Evolutionary conservation across 2,329 filamentous ascomycete species (phyloP).

Genomic region (Chlorencoelia australis): DNA sequence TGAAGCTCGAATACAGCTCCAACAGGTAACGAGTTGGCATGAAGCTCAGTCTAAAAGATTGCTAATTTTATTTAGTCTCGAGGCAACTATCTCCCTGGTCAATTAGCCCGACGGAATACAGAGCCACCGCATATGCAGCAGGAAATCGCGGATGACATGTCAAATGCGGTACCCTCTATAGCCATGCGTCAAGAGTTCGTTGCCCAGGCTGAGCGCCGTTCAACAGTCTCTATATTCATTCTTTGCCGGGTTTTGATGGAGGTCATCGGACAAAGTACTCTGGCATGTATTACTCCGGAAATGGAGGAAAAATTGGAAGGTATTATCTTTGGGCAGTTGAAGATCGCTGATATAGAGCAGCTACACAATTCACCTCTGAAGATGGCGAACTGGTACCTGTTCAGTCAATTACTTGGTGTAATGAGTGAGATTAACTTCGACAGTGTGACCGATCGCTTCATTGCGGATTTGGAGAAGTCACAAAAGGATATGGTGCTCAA

Average conservation of each 20-base stretch:
- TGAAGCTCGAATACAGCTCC: conserved; percentile 50
- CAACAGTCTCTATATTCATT: conserved; percentile 91
- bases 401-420: conserved; percentile 83
- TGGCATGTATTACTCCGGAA: conserved; percentile 73
- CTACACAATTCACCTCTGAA: conserved; percentile 69
- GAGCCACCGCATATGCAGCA: conserved; percentile 41
- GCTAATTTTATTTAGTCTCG: conserved; percentile 14
- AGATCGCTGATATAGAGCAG: conserved; percentile 76
- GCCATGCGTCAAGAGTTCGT: conserved; percentile 56
- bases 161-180: conserved; percentile 23
- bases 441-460: conserved; percentile 72
- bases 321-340: conserved; percentile 94
- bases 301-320: conserved; percentile 92
- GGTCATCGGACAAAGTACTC: conserved; percentile 81
- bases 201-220: conserved; percentile 74
- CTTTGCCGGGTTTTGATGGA: conserved; percentile 89
- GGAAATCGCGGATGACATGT: conserved; percentile 11
- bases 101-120: conserved; percentile 59
- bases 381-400: conserved; percentile 91
- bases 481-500: conserved; percentile 69
- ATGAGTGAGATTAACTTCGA: conserved; percentile 92
- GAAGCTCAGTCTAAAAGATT: not conserved
- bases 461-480: conserved; percentile 67
- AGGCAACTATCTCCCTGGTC: conserved; percentile 16
- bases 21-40: conserved; percentile 31